A percentile compares a stretch with the other conserved stretches of the same genome.
phyloP scores from a whole-genome alignment of 2,329 filamentous ascomycete genomes.

The Ophiostoma novo-ulmi region DNA sequence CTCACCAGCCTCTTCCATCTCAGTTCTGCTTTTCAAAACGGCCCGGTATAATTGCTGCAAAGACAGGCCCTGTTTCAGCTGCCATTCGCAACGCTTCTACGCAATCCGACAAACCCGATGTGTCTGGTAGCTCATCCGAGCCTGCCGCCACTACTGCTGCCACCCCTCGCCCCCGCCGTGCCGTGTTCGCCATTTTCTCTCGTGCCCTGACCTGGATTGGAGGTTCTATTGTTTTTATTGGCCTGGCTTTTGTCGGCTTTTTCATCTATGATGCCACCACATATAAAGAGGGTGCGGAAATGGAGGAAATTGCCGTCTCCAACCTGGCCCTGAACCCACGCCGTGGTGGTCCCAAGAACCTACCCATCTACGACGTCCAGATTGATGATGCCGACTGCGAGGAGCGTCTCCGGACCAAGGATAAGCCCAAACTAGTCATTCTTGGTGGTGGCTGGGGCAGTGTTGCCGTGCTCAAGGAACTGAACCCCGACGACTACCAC shows the following conservation, averaged over 20 bases:
- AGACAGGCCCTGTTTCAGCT: conserved; percentile 1
- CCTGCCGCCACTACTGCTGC: not conserved
- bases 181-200: conserved; percentile 53
- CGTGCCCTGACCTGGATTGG: conserved; percentile 68
- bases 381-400: conserved; percentile 90
- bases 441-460: conserved; percentile 93
- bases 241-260: conserved; percentile 69
- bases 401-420: conserved; percentile 63
- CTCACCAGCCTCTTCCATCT: conserved; percentile 10
- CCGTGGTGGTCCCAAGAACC: conserved; percentile 85
- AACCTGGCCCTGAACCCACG: conserved; percentile 74
- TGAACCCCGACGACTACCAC: conserved; percentile 89
- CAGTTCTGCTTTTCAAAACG: conserved; percentile 18
- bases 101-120: conserved; percentile 16
- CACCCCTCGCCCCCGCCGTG: conserved; percentile 24
- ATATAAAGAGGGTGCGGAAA: conserved; percentile 66
- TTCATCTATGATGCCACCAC: conserved; percentile 93
- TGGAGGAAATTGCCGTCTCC: conserved; percentile 75
- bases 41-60: not conserved
- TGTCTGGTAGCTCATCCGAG: not conserved
- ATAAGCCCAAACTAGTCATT: conserved; percentile 90
- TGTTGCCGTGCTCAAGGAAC: conserved; percentile 81
- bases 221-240: conserved; percentile 66
- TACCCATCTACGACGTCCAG: conserved; percentile 81
- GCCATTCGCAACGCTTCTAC: conserved; percentile 21